A percentile compares a stretch with the other conserved stretches of the same genome.
Evolutionary conservation across 2,329 filamentous ascomycete genomes (phyloP).

Genomic region (Sarocladiaceae sp.): DNA sequence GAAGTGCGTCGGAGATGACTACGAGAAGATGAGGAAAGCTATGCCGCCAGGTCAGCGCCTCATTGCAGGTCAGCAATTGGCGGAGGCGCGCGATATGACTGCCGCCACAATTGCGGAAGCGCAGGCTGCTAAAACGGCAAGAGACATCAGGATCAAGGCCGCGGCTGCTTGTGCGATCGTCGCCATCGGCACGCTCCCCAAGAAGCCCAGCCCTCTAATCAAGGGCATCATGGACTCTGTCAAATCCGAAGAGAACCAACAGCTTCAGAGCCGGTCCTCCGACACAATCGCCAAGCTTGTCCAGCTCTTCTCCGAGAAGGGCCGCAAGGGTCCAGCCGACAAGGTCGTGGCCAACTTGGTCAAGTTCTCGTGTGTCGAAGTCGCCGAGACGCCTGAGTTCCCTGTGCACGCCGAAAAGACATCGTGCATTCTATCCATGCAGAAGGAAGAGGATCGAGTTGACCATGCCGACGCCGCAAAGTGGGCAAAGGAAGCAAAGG

Average conservation of each 20-base stretch:
- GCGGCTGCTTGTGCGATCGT: conserved; percentile 85
- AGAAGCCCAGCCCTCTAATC: conserved; percentile 89
- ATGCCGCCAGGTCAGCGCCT: conserved; percentile 85
- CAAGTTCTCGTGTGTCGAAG: conserved; percentile 97
- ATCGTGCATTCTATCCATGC: conserved; percentile 81
- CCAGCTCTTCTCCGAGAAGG: conserved; percentile 76
- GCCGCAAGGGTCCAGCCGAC: conserved; percentile 81
- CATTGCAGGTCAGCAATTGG: conserved; percentile 73
- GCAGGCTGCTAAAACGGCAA: conserved; percentile 69
- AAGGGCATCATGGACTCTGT: conserved; percentile 98
- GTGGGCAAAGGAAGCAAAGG: conserved; percentile 84
- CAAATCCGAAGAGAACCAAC: conserved; percentile 87
- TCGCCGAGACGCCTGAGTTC: conserved; percentile 95
- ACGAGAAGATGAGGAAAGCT: conserved; percentile 81
- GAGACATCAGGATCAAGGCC: conserved; percentile 82
- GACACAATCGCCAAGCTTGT: conserved; percentile 80
- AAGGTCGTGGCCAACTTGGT: conserved; percentile 95
- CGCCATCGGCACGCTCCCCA: conserved; percentile 81
- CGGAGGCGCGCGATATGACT: conserved; percentile 70
- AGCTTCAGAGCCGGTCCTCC: conserved; percentile 83
- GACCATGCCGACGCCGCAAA: conserved; percentile 89
- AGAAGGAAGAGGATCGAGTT: conserved; percentile 93
- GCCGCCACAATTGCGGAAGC: conserved; percentile 74
- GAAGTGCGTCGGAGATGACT: conserved; percentile 81
- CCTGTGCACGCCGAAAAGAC: conserved; percentile 75